Conservation (phyloP, 805 yeast genomes). For the Nakazawaea populi region DNA sequence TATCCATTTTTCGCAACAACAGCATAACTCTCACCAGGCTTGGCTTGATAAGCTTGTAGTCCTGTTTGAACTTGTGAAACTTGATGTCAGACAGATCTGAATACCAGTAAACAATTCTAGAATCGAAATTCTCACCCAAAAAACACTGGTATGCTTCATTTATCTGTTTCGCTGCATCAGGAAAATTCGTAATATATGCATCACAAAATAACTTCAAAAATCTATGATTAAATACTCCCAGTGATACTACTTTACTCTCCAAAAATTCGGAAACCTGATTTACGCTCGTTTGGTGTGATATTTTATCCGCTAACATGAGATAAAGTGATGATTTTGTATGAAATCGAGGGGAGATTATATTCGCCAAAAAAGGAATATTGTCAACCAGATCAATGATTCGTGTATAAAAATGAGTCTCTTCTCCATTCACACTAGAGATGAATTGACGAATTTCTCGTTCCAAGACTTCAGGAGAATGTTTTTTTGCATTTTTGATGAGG, state of each 20-base stretch:
- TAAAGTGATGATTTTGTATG: neutral
- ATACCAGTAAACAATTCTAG: neutral
- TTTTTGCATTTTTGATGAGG: neutral
- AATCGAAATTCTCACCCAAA: neutral
- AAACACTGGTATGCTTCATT: neutral
- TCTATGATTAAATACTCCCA: slow-evolving; percentile 1
- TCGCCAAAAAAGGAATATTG: neutral
- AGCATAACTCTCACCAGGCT: neutral
- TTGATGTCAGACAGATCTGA: neutral
- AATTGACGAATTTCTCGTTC: neutral
- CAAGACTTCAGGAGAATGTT: neutral
- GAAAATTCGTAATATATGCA: neutral
- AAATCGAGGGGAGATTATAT: neutral
- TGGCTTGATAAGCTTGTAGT: neutral
- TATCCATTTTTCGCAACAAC: neutral
- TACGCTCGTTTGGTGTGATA: neutral
- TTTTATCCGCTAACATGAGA: neutral
- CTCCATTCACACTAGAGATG: neutral
- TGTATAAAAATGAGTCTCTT: neutral
- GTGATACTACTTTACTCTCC: neutral
- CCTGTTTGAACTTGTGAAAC: neutral
- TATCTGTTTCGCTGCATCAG: neutral
- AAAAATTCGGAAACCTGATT: neutral
- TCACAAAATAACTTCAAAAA: neutral
- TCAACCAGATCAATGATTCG: neutral